Evolutionary conservation across 2,329 filamentous ascomycete genomes (phyloP).

Genomic region (Aspergillus caelatus): DNA sequence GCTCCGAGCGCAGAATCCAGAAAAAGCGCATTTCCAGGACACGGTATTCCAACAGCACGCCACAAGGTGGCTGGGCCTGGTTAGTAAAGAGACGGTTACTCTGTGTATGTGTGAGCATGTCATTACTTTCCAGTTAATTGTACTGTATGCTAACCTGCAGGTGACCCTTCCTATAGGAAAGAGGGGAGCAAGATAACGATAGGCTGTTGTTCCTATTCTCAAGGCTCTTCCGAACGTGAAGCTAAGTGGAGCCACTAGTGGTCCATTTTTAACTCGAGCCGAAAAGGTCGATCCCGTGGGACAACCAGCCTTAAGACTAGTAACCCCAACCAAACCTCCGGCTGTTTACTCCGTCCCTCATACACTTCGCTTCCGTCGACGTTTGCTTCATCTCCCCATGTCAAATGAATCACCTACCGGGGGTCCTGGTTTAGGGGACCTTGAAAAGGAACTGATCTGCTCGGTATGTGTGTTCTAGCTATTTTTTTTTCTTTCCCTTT

Average conservation of each 20-base stretch:
- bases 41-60: too few relatives aligned
- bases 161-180: neutral
- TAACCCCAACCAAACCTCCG: constrained; percentile 2
- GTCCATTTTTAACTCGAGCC: neutral
- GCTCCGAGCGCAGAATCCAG: too few relatives aligned
- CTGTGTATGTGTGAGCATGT: too few relatives aligned
- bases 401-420: constrained; percentile 16
- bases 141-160: too few relatives aligned
- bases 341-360: neutral
- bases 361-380: constrained; percentile 1
- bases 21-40: too few relatives aligned
- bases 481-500: constrained; percentile 12
- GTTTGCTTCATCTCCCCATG: constrained; percentile 15
- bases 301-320: neutral
- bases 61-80: too few relatives aligned
- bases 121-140: too few relatives aligned
- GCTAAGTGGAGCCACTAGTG: constrained; percentile 1
- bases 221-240: neutral
- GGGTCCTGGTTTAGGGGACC: constrained; percentile 57
- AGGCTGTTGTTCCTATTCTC: neutral
- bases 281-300: neutral
- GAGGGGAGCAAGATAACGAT: neutral
- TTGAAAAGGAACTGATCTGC: constrained; percentile 93
- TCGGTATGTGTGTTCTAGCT: constrained; percentile 66
- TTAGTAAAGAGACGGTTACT: too few relatives aligned